Base-by-base conservation (phyloP, 1,284 basidiomycete species). In the Tremellales sp. region DNA sequence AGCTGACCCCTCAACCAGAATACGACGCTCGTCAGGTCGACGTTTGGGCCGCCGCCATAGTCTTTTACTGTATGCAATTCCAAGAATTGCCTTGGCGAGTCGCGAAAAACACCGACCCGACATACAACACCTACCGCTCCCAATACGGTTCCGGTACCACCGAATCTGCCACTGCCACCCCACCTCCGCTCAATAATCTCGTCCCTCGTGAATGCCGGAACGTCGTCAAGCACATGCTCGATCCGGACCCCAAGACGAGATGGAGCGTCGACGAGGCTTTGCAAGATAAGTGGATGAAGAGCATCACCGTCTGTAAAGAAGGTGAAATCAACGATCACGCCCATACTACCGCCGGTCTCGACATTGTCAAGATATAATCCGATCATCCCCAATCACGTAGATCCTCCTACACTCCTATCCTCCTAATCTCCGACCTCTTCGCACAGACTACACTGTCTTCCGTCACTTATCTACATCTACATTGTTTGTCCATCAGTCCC, bases 11-110 rank as follows among this genome's bases (percentile, higher is more conserved):
- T 29, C 31, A 36, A 15, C 19, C 39, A 37, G 94, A 94, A 67
- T 98, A 98, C 73, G 94, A 98, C 65, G 96, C 94, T 2, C 84
- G 94, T 24, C 81, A 94, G 3, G 94, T 98, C 57, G 94, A 98
- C 67, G 89, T 98, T 46, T 98, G 94, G 94, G 93, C 94, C 0
- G 88, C 87, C 46, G 94, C 87, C 11, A 83, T 98, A 57, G 93
- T 98, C 56, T 97, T 96, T 76, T 98, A 98, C 78, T 97, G 94
- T 78, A 83, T 97, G 73, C 89, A 93, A 75, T 94, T 94, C 78
- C 87, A 91, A 71, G 92, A 97, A 72, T 80, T 97, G 46, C 92
- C 94, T 0, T 98, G 96, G 94, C 85, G 93, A 49, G 89, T 90
- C 11, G 94, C 94, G 29, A 93, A 97, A 70, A 75, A 77, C 29